Evolutionary conservation across 768 basidiomycete genomes (phyloP).

Genomic region (Hysterangium stoloniferum): DNA sequence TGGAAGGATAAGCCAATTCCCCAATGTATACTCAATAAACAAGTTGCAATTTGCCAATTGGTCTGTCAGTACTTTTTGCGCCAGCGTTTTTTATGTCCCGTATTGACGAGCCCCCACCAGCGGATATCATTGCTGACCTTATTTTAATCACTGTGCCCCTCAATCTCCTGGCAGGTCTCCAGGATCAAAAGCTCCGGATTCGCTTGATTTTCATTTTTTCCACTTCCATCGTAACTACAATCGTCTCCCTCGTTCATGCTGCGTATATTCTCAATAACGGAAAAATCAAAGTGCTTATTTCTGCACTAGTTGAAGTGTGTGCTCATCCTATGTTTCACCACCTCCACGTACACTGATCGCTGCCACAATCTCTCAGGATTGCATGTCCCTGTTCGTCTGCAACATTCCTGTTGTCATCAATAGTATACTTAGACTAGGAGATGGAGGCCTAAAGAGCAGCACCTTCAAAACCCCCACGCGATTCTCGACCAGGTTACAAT

Average conservation of each 20-base stretch:
- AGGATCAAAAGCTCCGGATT: conserved; percentile 29
- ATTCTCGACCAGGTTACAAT: no score
- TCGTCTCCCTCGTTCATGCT: conserved; percentile 37
- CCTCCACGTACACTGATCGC: no score
- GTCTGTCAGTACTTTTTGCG: conserved; percentile 32
- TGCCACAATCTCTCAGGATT: no score
- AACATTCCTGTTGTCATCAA: no score
- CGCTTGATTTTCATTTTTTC: conserved; percentile 46
- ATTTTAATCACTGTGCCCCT: conserved; percentile 39
- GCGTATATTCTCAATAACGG: conserved; percentile 29
- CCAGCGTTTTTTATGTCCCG: conserved; percentile 3
- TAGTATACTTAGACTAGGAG: no score
- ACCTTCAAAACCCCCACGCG: no score
- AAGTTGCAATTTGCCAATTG: conserved; percentile 47
- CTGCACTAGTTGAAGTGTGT: conserved; percentile 44
- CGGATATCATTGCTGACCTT: conserved; percentile 39
- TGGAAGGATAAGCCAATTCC: conserved; percentile 33
- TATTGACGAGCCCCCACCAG: conserved; percentile 20
- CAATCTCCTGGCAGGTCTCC: conserved; percentile 35
- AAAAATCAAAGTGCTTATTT: conserved; percentile 23
- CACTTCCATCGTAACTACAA: conserved; percentile 42
- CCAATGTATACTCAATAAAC: conserved; percentile 35
- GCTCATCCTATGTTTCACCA: no score
- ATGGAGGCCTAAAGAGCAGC: no score
- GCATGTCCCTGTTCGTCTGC: no score